Evolutionary conservation across 2,329 filamentous ascomycete genomes (phyloP), one percentile per base, ranked within the genome.

Genomic region (Coleophoma crateriformis): DNA sequence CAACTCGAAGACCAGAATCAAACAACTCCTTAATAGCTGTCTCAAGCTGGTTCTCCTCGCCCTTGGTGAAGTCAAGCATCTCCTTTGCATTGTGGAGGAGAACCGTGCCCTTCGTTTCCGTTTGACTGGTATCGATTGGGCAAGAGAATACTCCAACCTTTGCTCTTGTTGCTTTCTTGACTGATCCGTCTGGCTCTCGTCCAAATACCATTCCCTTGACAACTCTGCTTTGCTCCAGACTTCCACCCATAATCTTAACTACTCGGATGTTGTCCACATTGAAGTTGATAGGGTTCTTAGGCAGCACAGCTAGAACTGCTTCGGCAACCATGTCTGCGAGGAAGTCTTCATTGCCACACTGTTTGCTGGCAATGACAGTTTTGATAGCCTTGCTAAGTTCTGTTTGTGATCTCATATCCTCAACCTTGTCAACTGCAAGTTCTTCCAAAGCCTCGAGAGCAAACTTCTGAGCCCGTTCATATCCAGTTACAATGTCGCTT

Each of bases 171-270:
- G 87, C 91, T 76, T 95, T 95, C 79, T 96, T 97, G 68, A 96
- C 75, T 14, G 79, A 79, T 61, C 92, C 91, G 65, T 96, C 87
- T n/a, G 94, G 94, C 71, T 96, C 88, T 67, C 95, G 87, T 63
- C 90, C 86, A 67, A 99, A 97, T 47, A 99, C 95, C 94, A 99
- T 99, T 58, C 94, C 94, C 78, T 88, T 95, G 53, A 99, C 87
- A 13, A 99, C 92, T 58, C 83, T 85, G 69, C 90, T 96, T 75
- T 99, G 91, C 64, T 95, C 89, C 65, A 99, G 75, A 67, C 87
- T 90, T 57, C 94, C 92, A 61, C 94, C 94, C 92, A 99, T 97
- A 64, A 99, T 99, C 81, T 99, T 99, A 62, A 99, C 95, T 51
- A 99, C 95, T 53, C 94, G 88, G 63, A 99, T 86, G 70, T 99